A percentile compares a stretch with the other conserved stretches of the same genome.
These are phyloP conservation scores for Aureobasidium melanogenum DNA, from an alignment of 2,329 filamentous ascomycete species.

Conservation along the genomic window DNA sequence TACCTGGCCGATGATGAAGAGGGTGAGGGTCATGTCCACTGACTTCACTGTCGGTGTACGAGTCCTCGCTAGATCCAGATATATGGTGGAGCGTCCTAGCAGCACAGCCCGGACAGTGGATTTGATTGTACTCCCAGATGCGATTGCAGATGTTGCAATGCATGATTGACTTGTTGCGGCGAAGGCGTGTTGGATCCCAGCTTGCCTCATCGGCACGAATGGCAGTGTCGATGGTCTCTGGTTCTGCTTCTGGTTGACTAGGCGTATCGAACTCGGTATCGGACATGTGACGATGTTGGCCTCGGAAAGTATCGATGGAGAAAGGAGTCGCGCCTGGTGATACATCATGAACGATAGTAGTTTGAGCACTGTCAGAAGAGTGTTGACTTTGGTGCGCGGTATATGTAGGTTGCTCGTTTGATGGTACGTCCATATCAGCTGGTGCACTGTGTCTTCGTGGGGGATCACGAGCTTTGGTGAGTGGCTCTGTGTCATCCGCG, in stretches of 20 bases:
- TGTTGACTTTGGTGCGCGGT: background rate
- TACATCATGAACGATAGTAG: background rate
- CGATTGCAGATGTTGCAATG: background rate
- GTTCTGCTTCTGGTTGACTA: background rate
- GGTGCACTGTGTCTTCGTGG: background rate
- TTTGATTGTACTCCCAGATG: background rate
- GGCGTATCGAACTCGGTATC: background rate
- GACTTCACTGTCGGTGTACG: background rate
- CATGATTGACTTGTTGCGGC: background rate
- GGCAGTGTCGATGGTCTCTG: background rate
- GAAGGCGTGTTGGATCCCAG: background rate
- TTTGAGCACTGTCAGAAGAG: background rate
- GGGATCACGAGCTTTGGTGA: background rate
- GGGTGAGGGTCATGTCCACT: background rate
- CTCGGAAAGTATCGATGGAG: background rate
- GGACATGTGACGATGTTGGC: background rate
- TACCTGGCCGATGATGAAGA: background rate
- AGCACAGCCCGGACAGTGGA: background rate
- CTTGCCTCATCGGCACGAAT: background rate
- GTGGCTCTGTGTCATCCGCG: background rate
- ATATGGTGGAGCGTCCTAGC: background rate
- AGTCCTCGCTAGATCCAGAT: background rate
- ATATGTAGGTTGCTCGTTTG: background rate
- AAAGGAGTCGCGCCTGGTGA: background rate
- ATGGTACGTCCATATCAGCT: background rate